Evolutionary conservation across 2,329 filamentous ascomycete genomes (phyloP), one percentile per base, ranked within the genome.

Genomic region (Colletotrichum paranaense): DNA sequence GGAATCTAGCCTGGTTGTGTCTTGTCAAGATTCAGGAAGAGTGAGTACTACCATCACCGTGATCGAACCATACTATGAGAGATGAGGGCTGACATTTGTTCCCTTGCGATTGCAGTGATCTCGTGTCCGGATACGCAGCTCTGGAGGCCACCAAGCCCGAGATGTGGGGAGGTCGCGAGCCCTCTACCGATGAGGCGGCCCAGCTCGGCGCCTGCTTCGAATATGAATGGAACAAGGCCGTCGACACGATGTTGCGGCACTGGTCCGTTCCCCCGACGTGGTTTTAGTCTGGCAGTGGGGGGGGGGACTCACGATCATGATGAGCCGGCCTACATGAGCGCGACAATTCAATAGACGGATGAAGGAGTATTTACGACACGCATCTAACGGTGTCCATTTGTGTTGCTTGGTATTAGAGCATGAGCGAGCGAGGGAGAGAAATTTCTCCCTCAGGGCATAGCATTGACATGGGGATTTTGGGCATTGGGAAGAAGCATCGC

Each of bases 1-100:
- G 93, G 92, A 95, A 95, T 79, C 86, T 93, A 76, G 93, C 92
- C 55, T 95, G 93, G 92, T 83, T 95, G 58, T 90, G 93, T 38
- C 83, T 95, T 11, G 84, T 83, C 55, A 94, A 93, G 80, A 91
- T 94, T 63, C 85, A 87, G 26, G 88, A 90, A 68, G 90, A 92
- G 91, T 92, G 83, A 81, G 89, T 85, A 7, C 38, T 26, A 11
- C 22, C 35, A 24, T 9, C 28, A 9, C 19, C 11, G 16, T 14
- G 24, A 19, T 19, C 3, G 24, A 16, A 3, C 5, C 52, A 1
- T 5, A 14, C 28, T 5, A 24, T 30, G 19, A 6, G n/a, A 22
- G 42, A 24, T n/a, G 11, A 38, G 16, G n/a, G 16, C 64, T 72
- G 46, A 68, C 68, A 4, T 11, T n/a, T n/a, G 8, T 3, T 2